Evolutionary conservation across 768 basidiomycete genomes (phyloP).

Genomic region (Lactifluus piperatus): DNA sequence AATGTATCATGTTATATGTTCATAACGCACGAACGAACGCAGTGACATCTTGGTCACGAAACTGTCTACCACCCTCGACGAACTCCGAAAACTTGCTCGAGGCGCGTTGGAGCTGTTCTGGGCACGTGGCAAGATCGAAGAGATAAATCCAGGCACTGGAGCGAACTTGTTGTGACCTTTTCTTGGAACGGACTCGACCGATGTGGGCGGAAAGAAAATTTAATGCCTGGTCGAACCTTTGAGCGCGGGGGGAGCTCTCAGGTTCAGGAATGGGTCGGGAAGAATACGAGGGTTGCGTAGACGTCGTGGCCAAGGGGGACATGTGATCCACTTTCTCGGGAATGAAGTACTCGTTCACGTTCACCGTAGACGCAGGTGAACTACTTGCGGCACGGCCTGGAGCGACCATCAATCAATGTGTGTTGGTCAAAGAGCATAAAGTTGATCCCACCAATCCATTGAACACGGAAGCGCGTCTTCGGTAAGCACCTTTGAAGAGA

Average conservation of each 20-base stretch:
- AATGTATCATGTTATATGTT: too few relatives aligned
- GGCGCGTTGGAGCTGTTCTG: conserved; percentile 12
- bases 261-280: neutral
- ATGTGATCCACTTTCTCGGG: neutral
- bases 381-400: neutral
- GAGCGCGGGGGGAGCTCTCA: neutral
- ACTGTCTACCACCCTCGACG: conserved; percentile 9
- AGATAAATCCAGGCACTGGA: conserved; percentile 16
- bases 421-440: neutral
- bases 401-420: neutral
- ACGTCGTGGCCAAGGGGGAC: neutral
- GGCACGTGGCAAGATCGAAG: conserved; percentile 16
- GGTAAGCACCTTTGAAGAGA: neutral
- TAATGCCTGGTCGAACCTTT: conserved; percentile 9
- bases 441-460: neutral
- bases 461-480: neutral
- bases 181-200: neutral
- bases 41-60: conserved; percentile 4
- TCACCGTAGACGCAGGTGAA: neutral
- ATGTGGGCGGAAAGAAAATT: conserved; percentile 7
- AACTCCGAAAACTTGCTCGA: conserved; percentile 13
- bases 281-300: neutral
- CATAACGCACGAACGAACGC: conserved; percentile 18
- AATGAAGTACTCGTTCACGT: neutral
- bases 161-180: conserved; percentile 7